Evolutionary conservation across 257 asterid genomes (phyloP).

Genomic region (Solanum paucissectum): DNA sequence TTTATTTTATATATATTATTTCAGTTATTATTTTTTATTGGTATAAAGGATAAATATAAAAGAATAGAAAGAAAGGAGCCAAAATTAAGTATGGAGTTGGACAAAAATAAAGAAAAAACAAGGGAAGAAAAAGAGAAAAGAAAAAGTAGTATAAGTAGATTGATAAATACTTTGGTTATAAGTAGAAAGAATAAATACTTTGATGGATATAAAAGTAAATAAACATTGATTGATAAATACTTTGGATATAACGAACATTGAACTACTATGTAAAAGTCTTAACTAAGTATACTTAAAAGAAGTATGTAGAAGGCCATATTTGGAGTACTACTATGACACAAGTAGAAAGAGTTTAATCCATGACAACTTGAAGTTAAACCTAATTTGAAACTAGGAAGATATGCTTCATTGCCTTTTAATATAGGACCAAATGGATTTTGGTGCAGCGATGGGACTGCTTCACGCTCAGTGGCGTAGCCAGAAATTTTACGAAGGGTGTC

Average conservation of each 20-base stretch:
- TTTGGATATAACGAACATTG: background rate
- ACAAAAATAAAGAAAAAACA: background rate
- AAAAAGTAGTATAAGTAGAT: background rate
- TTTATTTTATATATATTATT: too few relatives aligned
- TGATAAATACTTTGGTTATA: too few relatives aligned
- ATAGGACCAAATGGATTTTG: background rate
- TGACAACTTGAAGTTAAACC: background rate
- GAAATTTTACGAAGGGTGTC: too few relatives aligned
- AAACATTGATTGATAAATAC: background rate
- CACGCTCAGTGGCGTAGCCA: too few relatives aligned
- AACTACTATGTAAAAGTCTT: background rate
- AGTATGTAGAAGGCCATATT: background rate
- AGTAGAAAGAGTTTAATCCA: background rate
- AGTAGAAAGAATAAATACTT: background rate
- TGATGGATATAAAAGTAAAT: background rate
- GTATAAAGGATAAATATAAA: background rate
- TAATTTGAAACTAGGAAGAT: background rate
- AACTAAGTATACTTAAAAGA: background rate
- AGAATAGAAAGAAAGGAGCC: background rate
- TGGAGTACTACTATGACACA: background rate
- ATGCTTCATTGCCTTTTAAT: background rate
- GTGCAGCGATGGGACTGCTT: rapidly evolving
- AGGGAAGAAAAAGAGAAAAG: background rate
- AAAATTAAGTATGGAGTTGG: background rate
- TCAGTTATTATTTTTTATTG: background rate